Evolutionary conservation across 139 green algal species (phyloP).

Genomic region (Tetradesmus obliquus): DNA sequence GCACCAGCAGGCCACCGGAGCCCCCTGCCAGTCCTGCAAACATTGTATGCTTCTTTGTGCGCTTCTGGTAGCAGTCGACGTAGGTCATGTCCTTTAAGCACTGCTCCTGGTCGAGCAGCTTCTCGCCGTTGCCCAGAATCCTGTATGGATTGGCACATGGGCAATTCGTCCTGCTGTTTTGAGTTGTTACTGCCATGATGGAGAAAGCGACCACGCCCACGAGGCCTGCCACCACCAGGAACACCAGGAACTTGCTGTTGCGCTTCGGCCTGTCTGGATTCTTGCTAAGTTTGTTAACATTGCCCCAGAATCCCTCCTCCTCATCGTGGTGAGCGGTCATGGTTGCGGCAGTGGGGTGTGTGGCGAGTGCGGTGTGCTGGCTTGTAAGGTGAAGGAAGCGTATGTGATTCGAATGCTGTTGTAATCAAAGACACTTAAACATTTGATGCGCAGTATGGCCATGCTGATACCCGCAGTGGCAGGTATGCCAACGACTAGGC

Average conservation of each 20-base stretch:
- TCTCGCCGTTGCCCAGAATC: slow-evolving; percentile 21
- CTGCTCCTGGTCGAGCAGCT: slow-evolving; percentile 21
- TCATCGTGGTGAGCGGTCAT: slow-evolving; percentile 38
- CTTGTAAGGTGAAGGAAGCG: not conserved
- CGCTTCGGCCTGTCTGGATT: slow-evolving; percentile 40
- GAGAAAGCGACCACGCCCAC: slow-evolving; percentile 42
- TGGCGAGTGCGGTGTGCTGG: not conserved
- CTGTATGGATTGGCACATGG: slow-evolving; percentile 40
- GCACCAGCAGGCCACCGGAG: slow-evolving; percentile 27
- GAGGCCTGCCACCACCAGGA: slow-evolving; percentile 14
- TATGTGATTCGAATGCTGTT: not conserved
- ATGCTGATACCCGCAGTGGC: not conserved
- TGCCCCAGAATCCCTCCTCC: slow-evolving; percentile 21
- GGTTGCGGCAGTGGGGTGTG: not conserved
- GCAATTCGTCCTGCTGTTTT: slow-evolving; percentile 1
- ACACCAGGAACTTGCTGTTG: slow-evolving; percentile 44
- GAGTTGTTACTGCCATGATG: slow-evolving; percentile 31
- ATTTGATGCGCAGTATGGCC: not conserved
- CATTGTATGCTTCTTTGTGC: not conserved
- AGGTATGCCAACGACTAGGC: not conserved
- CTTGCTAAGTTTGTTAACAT: slow-evolving; percentile 38
- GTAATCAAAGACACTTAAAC: not conserved
- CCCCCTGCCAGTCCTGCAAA: slow-evolving; percentile 37
- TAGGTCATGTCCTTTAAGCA: slow-evolving; percentile 46
- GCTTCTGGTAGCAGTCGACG: slow-evolving; percentile 33